phyloP scores from a whole-genome alignment of 495 filamentous ascomycete genomes.

The Hyaloscypha variabilis region DNA sequence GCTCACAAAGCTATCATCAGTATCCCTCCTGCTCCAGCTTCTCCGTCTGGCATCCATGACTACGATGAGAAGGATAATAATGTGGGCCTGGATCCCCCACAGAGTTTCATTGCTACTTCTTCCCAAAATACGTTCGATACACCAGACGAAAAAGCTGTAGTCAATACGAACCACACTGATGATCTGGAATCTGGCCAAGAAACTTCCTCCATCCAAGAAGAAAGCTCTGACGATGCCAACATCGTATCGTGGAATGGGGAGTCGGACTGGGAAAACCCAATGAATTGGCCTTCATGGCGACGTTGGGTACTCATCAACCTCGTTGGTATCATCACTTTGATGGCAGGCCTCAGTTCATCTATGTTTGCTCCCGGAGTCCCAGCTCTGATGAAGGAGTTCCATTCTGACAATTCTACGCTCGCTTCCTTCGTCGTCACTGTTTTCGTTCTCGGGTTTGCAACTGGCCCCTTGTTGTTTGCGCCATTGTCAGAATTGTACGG shows the following conservation, averaged over 20 bases:
- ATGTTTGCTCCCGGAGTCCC: conserved; percentile 45
- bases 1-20: not conserved
- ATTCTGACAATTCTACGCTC: conserved; percentile 50
- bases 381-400: conserved; percentile 58
- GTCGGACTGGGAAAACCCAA: conserved; percentile 38
- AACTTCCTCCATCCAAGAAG: conserved; percentile 1
- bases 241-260: conserved; percentile 61
- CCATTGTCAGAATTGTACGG: conserved; percentile 73
- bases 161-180: not conserved
- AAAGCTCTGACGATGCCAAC: conserved; percentile 35
- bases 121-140: not conserved
- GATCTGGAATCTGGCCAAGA: conserved; percentile 3
- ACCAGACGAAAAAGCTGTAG: not conserved
- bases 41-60: not conserved
- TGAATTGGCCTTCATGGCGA: conserved; percentile 42
- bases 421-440: conserved; percentile 64
- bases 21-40: not conserved
- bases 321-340: conserved; percentile 57
- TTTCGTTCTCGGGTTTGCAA: conserved; percentile 79
- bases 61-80: not conserved
- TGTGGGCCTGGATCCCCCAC: not conserved
- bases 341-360: conserved; percentile 50
- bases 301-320: conserved; percentile 49
- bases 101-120: not conserved
- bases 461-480: conserved; percentile 78